Base-by-base conservation (phyloP, 768 basidiomycete genomes). In the Porpolomopsis calyptriformis region DNA sequence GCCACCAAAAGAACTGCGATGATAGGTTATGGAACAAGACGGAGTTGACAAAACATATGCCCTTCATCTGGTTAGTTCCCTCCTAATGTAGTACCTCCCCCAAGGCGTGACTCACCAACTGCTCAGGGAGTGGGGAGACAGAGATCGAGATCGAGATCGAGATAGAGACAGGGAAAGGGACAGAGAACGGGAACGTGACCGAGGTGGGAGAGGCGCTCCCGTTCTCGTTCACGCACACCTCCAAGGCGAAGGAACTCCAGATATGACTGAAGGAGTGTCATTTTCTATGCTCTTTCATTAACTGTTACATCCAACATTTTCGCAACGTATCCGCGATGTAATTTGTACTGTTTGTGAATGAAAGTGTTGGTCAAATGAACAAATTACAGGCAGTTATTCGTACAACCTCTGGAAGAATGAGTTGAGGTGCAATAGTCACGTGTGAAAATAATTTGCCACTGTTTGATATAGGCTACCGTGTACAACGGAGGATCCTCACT, bases 1-100 rank as follows among this genome's bases (percentile, higher is more conserved):
- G 46, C 85, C 85, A 31, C 85, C 83, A 7, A 53, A 74, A 44
- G 74, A 78, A 55, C 55, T 79, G 48, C 65, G 79, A 47, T 79
- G 66, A 63, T 35, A 33, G 9, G 9, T 24, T 6, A 11, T 22
- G 29, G 7, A 31, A 14, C 29, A 14, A 7, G 7, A 31, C 29
- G n/a, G n/a, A n/a, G n/a, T n/a, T n/a, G n/a, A n/a, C n/a, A n/a
- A n/a, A n/a, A 27, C 34, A 18, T 27, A 18, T 4, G 7, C 22
- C 41, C 14, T 29, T 25, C 14, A 25, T 12, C 4, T 26, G n/a
- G 38, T 3, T 40, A 19, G 23, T 40, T 14, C n/a, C 38, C 18
- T 40, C 4, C 12, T 11, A 12, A 40, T 40, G 38, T 12, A 18
- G 65, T 74, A 14, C 77, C 75, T 10, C 71, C 71, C 12, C 72